These are phyloP conservation scores for Sphenostylis stenocarpa DNA, from an alignment of 306 rosid species.

Conservation along the genomic window DNA sequence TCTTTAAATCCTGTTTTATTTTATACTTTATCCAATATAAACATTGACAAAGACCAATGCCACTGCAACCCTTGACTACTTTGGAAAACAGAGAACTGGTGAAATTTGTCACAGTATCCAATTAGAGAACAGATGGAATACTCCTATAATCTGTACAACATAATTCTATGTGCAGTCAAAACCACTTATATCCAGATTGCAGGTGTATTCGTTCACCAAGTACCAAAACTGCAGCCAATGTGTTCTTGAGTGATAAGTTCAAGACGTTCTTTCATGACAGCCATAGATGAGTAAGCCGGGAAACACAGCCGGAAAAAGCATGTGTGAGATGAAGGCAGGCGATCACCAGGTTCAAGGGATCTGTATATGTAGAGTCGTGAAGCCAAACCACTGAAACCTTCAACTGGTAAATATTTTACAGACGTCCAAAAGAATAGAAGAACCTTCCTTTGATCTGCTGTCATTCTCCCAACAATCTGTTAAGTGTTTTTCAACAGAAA, in stretches of 20 bases:
- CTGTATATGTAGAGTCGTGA: constrained; percentile 70
- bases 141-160: constrained; percentile 69
- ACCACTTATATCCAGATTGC: constrained; percentile 39
- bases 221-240: constrained; percentile 76
- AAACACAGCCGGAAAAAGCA: constrained; percentile 83
- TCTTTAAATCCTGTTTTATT: constrained; percentile 49
- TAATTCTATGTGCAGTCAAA: constrained; percentile 67
- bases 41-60: constrained; percentile 51
- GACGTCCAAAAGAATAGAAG: constrained; percentile 96
- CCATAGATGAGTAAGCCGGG: constrained; percentile 70
- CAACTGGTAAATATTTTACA: constrained; percentile 79
- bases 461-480: constrained; percentile 79
- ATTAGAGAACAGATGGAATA: constrained; percentile 32
- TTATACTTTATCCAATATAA: constrained; percentile 46
- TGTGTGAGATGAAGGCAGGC: constrained; percentile 86
- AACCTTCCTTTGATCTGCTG: constrained; percentile 76
- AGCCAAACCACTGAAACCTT: constrained; percentile 83
- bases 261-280: constrained; percentile 65
- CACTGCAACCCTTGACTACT: constrained; percentile 44
- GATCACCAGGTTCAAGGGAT: constrained; percentile 55
- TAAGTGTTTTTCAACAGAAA: constrained; percentile 51
- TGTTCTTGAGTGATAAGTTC: constrained; percentile 83
- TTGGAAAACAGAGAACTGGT: constrained; percentile 31
- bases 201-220: constrained; percentile 43
- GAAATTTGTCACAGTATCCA: constrained; percentile 40